Conservation (phyloP, 2,329 filamentous ascomycete species). For the Fusarium sp. region DNA sequence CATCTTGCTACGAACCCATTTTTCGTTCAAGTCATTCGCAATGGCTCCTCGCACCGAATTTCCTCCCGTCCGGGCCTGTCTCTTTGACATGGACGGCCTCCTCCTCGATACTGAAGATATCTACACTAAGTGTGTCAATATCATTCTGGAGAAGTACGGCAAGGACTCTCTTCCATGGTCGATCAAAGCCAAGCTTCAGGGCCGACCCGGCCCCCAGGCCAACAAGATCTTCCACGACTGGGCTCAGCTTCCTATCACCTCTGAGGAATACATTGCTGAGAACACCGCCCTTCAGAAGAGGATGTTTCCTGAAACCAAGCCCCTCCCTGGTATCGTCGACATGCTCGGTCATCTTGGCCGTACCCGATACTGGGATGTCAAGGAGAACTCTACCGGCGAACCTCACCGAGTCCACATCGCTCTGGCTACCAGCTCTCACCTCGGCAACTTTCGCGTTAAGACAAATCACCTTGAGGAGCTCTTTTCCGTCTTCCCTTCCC, state of each 20-base stretch:
- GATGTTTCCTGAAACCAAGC: constrained; percentile 78
- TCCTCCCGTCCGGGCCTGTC: constrained; percentile 85
- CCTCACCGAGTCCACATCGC: constrained; percentile 76
- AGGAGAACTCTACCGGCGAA: constrained; percentile 32
- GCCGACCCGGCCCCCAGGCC: constrained; percentile 65
- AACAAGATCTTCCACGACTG: constrained; percentile 74
- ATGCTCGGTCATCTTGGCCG: constrained; percentile 71
- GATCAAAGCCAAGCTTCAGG: constrained; percentile 87
- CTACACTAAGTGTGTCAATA: constrained; percentile 87
- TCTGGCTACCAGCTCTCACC: constrained; percentile 83
- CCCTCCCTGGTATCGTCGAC: constrained; percentile 80
- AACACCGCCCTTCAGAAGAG: constrained; percentile 73
- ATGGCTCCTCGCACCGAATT: constrained; percentile 65
- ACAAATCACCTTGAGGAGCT: constrained; percentile 69
- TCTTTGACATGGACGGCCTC: constrained; percentile 99
- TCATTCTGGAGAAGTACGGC: constrained; percentile 79
- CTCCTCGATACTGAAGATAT: constrained; percentile 92
- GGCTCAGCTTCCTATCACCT: constrained; percentile 83
- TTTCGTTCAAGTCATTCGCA: not conserved
- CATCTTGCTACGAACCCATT: not conserved
- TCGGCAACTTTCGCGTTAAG: constrained; percentile 80
- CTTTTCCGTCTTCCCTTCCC: constrained; percentile 72
- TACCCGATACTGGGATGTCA: constrained; percentile 62
- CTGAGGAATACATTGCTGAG: constrained; percentile 72
- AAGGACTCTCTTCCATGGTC: constrained; percentile 86